A percentile compares a stretch with the other conserved stretches of the same genome.
These are phyloP conservation scores for Epichloe brachyelytri DNA, from an alignment of 2,329 filamentous ascomycete species.

Conservation along the genomic window DNA sequence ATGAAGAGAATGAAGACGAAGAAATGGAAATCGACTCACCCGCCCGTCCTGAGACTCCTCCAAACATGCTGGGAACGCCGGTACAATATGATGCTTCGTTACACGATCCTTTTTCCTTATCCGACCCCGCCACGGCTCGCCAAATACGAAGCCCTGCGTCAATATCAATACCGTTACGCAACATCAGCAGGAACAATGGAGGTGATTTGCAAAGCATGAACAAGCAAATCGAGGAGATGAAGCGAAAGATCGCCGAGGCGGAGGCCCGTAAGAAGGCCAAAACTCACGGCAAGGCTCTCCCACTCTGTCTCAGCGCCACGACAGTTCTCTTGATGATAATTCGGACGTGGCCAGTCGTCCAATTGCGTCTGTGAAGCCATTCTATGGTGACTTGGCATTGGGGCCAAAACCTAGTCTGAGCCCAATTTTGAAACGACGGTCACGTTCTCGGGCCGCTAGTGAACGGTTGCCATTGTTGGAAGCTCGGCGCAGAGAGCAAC, in stretches of 20 bases:
- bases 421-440: conserved; percentile 8
- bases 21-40: conserved; percentile 49
- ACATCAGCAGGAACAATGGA: conserved; percentile 20
- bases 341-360: conserved; percentile 8
- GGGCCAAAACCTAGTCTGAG: background rate
- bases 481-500: conserved; percentile 24
- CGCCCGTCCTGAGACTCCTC: conserved; percentile 26
- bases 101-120: conserved; percentile 32
- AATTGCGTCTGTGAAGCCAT: background rate
- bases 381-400: background rate
- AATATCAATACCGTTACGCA: conserved; percentile 24
- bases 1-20: conserved; percentile 47
- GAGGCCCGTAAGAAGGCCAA: conserved; percentile 41
- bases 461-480: conserved; percentile 24
- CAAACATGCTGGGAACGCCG: conserved; percentile 18
- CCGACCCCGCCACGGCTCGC: conserved; percentile 26
- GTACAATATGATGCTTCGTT: conserved; percentile 25
- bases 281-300: conserved; percentile 19
- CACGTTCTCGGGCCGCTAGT: conserved; percentile 22
- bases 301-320: conserved; percentile 14
- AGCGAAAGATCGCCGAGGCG: conserved; percentile 43
- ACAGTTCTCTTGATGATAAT: conserved; percentile 15
- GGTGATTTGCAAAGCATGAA: conserved; percentile 37
- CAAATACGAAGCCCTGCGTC: conserved; percentile 28
- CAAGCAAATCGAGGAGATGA: conserved; percentile 48